Conservation (phyloP, 257 asterid species). For the Jaltomata sinuosa region DNA sequence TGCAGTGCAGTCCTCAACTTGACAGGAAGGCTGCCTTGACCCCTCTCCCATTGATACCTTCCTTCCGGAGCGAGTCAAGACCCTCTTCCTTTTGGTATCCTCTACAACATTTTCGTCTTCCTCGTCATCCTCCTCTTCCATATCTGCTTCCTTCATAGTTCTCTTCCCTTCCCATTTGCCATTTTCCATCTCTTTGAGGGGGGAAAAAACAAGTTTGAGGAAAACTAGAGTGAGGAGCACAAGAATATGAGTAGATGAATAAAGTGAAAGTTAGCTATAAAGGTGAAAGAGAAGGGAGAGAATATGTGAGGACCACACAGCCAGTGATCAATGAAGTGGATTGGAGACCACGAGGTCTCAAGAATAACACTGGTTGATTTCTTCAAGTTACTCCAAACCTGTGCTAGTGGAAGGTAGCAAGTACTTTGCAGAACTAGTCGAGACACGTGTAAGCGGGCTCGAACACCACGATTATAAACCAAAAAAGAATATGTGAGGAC, state of each 20-base stretch:
- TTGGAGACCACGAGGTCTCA: neutral
- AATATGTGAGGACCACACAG: neutral
- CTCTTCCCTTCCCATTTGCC: conserved; percentile 48
- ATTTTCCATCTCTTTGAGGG: conserved; percentile 39
- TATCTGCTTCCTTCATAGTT: conserved; percentile 13
- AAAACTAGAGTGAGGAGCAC: neutral
- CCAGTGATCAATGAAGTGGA: neutral
- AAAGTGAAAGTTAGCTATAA: conserved; percentile 17
- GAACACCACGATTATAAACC: neutral
- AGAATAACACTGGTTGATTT: neutral
- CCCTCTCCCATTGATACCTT: conserved; percentile 32
- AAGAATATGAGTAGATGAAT: neutral
- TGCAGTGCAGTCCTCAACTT: neutral
- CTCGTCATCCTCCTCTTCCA: conserved; percentile 40
- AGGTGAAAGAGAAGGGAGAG: conserved; percentile 10
- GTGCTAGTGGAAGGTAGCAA: neutral
- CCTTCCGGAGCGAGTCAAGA: conserved; percentile 26
- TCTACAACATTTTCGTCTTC: conserved; percentile 38
- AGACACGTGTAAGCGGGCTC: neutral
- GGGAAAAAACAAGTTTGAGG: conserved; percentile 3
- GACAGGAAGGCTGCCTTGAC: conserved; percentile 26
- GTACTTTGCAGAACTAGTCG: neutral
- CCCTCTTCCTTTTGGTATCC: conserved; percentile 45
- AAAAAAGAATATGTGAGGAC: conserved; percentile 47
- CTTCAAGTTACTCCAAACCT: neutral